phyloP scores from a whole-genome alignment of 495 filamentous ascomycete genomes.

The Cryomyces minteri region DNA sequence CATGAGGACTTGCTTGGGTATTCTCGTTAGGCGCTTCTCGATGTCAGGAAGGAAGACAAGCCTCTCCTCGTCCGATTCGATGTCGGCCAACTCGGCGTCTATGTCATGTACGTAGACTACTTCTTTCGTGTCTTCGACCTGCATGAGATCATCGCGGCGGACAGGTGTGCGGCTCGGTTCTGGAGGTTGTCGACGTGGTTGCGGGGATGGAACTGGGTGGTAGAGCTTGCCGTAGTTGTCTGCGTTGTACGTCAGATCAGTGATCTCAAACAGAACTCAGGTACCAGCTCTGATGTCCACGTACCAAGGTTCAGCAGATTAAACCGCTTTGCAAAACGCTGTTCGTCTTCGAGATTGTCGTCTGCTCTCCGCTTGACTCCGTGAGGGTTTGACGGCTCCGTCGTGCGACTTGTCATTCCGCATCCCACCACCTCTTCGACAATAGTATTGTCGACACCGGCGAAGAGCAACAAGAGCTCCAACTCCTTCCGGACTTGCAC shows the following conservation, averaged over 20 bases:
- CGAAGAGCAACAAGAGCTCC: too few relatives aligned
- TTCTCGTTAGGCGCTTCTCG: conserved; percentile 53
- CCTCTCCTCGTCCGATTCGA: conserved; percentile 27
- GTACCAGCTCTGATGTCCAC: conserved; percentile 6
- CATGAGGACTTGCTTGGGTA: conserved; percentile 44
- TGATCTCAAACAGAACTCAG: too few relatives aligned
- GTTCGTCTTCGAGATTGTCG: conserved; percentile 16
- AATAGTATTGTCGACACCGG: too few relatives aligned
- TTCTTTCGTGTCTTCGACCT: conserved; percentile 71
- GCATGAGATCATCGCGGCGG: conserved; percentile 45
- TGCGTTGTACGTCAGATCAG: too few relatives aligned
- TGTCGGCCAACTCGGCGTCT: conserved; percentile 64
- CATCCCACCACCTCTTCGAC: too few relatives aligned
- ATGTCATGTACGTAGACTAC: conserved; percentile 82
- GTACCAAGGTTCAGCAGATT: conserved; percentile 65
- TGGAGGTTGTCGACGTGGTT: background rate
- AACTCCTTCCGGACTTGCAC: too few relatives aligned
- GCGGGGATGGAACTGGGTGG: too few relatives aligned
- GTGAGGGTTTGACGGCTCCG: too few relatives aligned
- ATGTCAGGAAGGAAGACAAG: conserved; percentile 72
- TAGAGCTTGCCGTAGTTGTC: too few relatives aligned
- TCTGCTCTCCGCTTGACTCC: conserved; percentile 9
- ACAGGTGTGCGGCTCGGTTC: background rate
- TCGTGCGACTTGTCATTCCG: too few relatives aligned
- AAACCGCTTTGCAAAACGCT: conserved; percentile 58